Evolutionary conservation across 2,329 filamentous ascomycete species (phyloP).

Genomic region (Ascochyta viciae-villosae): DNA sequence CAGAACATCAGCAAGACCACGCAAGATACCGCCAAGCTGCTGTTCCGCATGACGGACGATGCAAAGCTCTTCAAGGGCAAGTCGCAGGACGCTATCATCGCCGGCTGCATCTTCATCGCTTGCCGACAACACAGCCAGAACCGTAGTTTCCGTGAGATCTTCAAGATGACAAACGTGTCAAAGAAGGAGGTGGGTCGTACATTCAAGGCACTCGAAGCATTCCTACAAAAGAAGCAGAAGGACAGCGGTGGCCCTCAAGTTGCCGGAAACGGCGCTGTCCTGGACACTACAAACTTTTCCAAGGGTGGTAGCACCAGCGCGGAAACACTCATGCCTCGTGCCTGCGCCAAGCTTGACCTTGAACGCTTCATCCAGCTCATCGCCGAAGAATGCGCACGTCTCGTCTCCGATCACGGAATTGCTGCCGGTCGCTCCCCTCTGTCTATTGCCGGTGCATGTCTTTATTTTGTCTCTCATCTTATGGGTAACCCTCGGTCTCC

Average conservation of each 20-base stretch:
- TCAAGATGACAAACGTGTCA: conserved; percentile 87
- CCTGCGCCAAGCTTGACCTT: conserved; percentile 82
- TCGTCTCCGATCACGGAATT: conserved; percentile 77
- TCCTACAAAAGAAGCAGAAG: conserved; percentile 71
- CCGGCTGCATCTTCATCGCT: conserved; percentile 96
- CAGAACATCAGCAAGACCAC: conserved; percentile 74
- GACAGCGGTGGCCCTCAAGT: conserved; percentile 30
- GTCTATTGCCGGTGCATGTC: conserved; percentile 92
- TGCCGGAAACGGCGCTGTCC: conserved; percentile 51
- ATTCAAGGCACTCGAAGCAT: conserved; percentile 91
- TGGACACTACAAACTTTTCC: conserved; percentile 66
- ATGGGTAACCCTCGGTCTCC: conserved; percentile 79
- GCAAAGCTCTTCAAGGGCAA: conserved; percentile 95
- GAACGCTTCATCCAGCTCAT: conserved; percentile 80
- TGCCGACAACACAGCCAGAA: conserved; percentile 88
- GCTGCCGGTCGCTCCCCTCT: conserved; percentile 92
- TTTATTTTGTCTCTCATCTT: conserved; percentile 92
- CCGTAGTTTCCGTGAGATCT: conserved; percentile 93
- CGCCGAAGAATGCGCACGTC: conserved; percentile 77
- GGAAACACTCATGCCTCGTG: conserved; percentile 85
- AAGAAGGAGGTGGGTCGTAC: conserved; percentile 98
- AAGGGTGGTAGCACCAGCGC: conserved; percentile 72
- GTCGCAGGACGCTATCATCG: conserved; percentile 89
- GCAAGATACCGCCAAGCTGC: conserved; percentile 88
- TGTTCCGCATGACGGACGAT: conserved; percentile 95